Base-by-base conservation (phyloP, 2,329 filamentous ascomycete genomes). In the Akanthomyces dipterigenus region DNA sequence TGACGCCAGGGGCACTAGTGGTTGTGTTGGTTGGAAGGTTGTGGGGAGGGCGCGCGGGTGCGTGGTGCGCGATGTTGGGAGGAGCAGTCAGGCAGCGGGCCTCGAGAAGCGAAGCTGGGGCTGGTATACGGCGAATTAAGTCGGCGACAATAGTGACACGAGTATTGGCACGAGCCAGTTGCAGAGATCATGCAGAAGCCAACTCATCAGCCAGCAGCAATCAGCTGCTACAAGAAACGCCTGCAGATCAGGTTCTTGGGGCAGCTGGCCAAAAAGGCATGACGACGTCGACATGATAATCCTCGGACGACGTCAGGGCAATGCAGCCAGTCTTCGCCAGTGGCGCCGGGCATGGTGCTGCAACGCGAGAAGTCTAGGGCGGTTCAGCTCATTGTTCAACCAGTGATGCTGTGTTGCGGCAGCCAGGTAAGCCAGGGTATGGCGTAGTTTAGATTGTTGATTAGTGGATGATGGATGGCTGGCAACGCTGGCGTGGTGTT, bases 1-100 rank as follows among this genome's bases (percentile, higher is more conserved):
- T 58, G 55, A 58, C 55, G 55, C 45, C 55, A 58, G 43, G 43
- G 43, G 43, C 43, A 58, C 45, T 56, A 48, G 55, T 58, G 43
- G 55, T 40, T 22, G 43, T 58, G 55, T 58, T 58, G 55, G 55
- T 58, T 34, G 26, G 31, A n/a, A 22, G 18, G 45, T 38, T 57
- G 43, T 48, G 55, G 55, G 22, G 42, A 48, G 34, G 31, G 31
- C 43, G 55, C 42, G 55, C 8, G 43, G 6, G 22, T 48, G 22
- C 11, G 42, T 18, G 26, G 28, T 34, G 24, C 24, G n/a, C 14
- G 20, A 49, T 49, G 43, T 34, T 40, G 18, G 22, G 34, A 24
- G 3, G 20, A 48, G 22, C n/a, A 22, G 38, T 16, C 11, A 18
- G 24, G 24, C 46, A 16, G 31, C 51, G 22, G 16, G 7, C 51